phyloP scores from a whole-genome alignment of 2,329 filamentous ascomycete genomes.

The Botrytis elliptica region DNA sequence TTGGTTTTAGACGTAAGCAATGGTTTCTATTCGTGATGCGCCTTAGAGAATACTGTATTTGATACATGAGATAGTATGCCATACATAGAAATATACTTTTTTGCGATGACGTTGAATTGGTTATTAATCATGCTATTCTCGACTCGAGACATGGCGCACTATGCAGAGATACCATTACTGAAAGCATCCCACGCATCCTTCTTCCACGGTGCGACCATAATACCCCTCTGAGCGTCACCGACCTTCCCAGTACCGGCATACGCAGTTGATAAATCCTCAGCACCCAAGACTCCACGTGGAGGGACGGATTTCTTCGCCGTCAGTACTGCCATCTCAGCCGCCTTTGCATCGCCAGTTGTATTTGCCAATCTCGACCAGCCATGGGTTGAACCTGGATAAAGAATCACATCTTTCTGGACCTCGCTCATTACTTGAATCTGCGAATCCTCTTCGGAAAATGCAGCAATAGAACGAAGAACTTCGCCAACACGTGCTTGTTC shows the following conservation, averaged over 20 bases:
- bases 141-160: neutral
- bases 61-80: neutral
- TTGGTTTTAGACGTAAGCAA: neutral
- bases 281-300: conserved; percentile 65
- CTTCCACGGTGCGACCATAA: conserved; percentile 79
- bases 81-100: neutral
- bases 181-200: conserved; percentile 32
- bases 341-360: conserved; percentile 49
- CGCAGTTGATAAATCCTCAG: conserved; percentile 68
- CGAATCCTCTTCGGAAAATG: conserved; percentile 50
- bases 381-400: conserved; percentile 73
- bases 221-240: conserved; percentile 72
- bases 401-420: conserved; percentile 73
- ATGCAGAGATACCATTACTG: conserved; percentile 3
- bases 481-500: conserved; percentile 71
- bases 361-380: conserved; percentile 78
- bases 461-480: conserved; percentile 72
- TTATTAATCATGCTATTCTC: neutral
- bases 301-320: conserved; percentile 75
- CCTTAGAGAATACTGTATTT: neutral
- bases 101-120: neutral
- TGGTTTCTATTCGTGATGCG: neutral
- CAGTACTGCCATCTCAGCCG: conserved; percentile 76
- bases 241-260: conserved; percentile 71
- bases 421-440: conserved; percentile 58